These are phyloP conservation scores for Boeremia lycopersici DNA, from an alignment of 2,329 filamentous ascomycete species.

Conservation along the genomic window DNA sequence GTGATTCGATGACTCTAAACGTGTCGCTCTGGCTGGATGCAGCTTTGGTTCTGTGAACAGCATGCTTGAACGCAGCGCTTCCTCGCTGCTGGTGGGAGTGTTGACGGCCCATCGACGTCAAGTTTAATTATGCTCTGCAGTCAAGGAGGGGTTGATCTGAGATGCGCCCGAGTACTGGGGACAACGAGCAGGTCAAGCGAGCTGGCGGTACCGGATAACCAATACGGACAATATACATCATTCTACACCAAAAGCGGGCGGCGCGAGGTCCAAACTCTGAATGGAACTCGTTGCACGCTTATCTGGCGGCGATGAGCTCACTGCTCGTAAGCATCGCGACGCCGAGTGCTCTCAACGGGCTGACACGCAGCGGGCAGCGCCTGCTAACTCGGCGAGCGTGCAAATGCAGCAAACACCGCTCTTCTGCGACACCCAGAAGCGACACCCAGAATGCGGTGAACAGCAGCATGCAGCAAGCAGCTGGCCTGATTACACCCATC, in stretches of 20 bases:
- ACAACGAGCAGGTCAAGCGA: conserved; percentile 19
- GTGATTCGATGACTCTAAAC: conserved; percentile 1
- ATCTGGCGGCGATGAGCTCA: conserved; percentile 22
- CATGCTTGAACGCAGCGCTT: conserved; percentile 5
- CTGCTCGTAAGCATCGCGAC: conserved; percentile 20
- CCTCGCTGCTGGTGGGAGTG: background rate
- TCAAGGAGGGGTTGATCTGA: conserved; percentile 9
- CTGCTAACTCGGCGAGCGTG: conserved; percentile 10
- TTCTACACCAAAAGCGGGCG: conserved; percentile 10
- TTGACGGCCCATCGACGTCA: conserved; percentile 9
- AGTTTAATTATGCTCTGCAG: background rate
- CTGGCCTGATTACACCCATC: conserved; percentile 22
- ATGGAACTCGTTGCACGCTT: conserved; percentile 9
- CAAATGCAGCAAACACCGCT: conserved; percentile 28
- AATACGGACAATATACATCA: conserved; percentile 13
- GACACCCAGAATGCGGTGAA: conserved; percentile 20
- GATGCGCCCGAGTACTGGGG: conserved; percentile 5
- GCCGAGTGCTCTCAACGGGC: conserved; percentile 6
- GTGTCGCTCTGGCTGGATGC: background rate
- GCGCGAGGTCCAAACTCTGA: conserved; percentile 7
- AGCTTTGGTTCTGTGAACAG: conserved; percentile 4
- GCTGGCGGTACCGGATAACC: conserved; percentile 4
- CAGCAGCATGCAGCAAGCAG: conserved; percentile 22
- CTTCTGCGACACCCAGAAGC: conserved; percentile 22
- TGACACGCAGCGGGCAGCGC: conserved; percentile 19